These are phyloP conservation scores for Berkeleyomyces rouxiae DNA, from an alignment of 2,329 filamentous ascomycete genomes.

Conservation along the genomic window DNA sequence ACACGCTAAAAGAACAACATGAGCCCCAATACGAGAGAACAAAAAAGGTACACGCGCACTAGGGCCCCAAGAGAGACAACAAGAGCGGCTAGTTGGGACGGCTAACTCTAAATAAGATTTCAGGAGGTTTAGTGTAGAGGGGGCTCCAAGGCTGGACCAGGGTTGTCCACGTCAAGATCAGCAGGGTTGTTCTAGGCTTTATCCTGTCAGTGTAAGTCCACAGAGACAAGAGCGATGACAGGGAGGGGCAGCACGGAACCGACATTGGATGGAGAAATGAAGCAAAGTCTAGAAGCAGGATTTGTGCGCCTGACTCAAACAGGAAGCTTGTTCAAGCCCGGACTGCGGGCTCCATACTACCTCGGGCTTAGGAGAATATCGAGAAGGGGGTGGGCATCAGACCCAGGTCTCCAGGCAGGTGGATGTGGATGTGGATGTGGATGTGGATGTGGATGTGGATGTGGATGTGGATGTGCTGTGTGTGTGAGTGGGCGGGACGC, in stretches of 20 bases:
- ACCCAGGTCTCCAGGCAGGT: not conserved
- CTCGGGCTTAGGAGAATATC: not conserved
- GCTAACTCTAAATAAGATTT: not conserved
- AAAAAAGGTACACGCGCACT: not conserved
- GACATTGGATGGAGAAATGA: not conserved
- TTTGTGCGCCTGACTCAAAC: not conserved
- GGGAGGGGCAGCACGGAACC: not conserved
- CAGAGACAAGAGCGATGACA: not conserved
- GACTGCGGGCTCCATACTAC: not conserved
- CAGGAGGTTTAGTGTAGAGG: not conserved
- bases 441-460: too few relatives aligned
- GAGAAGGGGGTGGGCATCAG: not conserved
- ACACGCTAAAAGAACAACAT: not conserved
- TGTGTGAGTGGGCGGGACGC: too few relatives aligned
- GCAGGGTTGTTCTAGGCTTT: not conserved
- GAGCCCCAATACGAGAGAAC: not conserved
- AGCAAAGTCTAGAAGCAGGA: not conserved
- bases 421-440: too few relatives aligned
- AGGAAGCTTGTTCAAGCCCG: not conserved
- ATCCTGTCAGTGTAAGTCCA: not conserved
- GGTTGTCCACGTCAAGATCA: not conserved
- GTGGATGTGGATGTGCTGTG: too few relatives aligned
- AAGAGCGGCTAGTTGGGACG: not conserved
- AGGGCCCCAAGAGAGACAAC: not conserved
- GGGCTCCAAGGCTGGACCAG: not conserved